These are phyloP conservation scores for Lasiosphaeria ovina DNA, from an alignment of 495 filamentous ascomycete species.

Conservation along the genomic window DNA sequence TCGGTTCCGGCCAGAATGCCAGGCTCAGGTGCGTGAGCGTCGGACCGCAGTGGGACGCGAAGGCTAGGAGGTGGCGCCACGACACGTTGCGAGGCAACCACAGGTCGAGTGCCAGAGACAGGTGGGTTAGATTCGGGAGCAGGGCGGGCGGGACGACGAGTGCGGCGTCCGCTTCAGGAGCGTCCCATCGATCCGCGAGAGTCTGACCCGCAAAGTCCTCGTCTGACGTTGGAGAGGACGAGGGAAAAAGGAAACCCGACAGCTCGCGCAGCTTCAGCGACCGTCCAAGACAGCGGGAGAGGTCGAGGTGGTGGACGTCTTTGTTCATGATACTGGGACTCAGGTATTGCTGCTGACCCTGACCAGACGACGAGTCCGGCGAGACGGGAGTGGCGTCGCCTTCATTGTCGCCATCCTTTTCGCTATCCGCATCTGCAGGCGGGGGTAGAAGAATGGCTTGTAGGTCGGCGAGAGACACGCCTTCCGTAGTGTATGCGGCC, in stretches of 20 bases:
- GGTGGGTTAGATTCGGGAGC: constrained; percentile 52
- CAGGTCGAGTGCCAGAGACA: constrained; percentile 53
- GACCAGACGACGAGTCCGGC: neutral
- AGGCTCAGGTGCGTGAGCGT: constrained; percentile 75
- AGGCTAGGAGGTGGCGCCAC: constrained; percentile 64
- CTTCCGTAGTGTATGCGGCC: constrained; percentile 45
- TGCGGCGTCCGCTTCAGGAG: constrained; percentile 19
- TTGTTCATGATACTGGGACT: constrained; percentile 41
- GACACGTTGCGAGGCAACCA: constrained; percentile 37
- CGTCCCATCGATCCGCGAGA: constrained; percentile 44
- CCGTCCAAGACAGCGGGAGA: constrained; percentile 58
- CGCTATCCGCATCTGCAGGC: constrained; percentile 22
- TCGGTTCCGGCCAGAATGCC: constrained; percentile 77
- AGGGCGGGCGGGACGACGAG: constrained; percentile 30
- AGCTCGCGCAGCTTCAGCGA: constrained; percentile 61
- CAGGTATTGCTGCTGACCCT: constrained; percentile 14
- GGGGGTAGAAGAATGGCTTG: constrained; percentile 37
- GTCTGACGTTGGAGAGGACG: constrained; percentile 5
- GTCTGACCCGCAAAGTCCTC: neutral
- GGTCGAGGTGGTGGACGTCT: constrained; percentile 60
- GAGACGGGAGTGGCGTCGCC: neutral
- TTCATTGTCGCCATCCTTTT: constrained; percentile 27
- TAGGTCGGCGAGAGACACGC: constrained; percentile 46
- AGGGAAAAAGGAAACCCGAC: constrained; percentile 47
- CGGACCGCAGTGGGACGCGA: constrained; percentile 56